A percentile compares a stretch with the other conserved stretches of the same genome.
Evolutionary conservation across 169 alveolate genomes (phyloP).

Genomic region (Eimeria zaria): DNA sequence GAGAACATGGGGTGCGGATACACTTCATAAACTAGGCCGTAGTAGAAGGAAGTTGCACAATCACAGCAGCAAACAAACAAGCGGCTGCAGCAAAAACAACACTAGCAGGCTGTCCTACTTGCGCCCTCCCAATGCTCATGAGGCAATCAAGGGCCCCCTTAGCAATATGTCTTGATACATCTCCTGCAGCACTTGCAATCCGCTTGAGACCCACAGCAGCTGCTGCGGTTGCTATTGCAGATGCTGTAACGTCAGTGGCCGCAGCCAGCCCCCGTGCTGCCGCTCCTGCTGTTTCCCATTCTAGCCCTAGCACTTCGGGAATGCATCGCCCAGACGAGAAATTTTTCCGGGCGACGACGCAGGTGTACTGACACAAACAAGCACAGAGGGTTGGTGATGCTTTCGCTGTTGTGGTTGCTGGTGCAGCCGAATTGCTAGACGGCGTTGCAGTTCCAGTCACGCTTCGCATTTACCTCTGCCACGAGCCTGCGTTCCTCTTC

Average conservation of each 20-base stretch:
- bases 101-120: not conserved
- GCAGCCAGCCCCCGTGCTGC: constrained; percentile 54
- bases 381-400: constrained; percentile 26
- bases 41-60: not conserved
- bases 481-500: constrained; percentile 80
- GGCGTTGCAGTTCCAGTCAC: not conserved
- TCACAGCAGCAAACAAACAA: not conserved
- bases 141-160: constrained; percentile 22
- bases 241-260: constrained; percentile 33
- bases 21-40: not conserved
- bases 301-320: constrained; percentile 83
- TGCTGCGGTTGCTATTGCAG: constrained; percentile 13
- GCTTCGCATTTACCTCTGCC: constrained; percentile 38
- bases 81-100: not conserved
- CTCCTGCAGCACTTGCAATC: not conserved
- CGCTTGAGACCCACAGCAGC: constrained; percentile 10
- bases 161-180: not conserved
- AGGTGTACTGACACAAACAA: constrained; percentile 82
- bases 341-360: constrained; percentile 86
- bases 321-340: constrained; percentile 84
- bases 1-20: not conserved
- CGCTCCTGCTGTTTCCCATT: constrained; percentile 79
- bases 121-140: constrained; percentile 22
- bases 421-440: constrained; percentile 5
- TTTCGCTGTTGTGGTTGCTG: not conserved